A percentile compares a stretch with the other conserved stretches of the same genome.
phyloP scores from a whole-genome alignment of 2,329 filamentous ascomycete species.

The Paraconiothyrium sp. region DNA sequence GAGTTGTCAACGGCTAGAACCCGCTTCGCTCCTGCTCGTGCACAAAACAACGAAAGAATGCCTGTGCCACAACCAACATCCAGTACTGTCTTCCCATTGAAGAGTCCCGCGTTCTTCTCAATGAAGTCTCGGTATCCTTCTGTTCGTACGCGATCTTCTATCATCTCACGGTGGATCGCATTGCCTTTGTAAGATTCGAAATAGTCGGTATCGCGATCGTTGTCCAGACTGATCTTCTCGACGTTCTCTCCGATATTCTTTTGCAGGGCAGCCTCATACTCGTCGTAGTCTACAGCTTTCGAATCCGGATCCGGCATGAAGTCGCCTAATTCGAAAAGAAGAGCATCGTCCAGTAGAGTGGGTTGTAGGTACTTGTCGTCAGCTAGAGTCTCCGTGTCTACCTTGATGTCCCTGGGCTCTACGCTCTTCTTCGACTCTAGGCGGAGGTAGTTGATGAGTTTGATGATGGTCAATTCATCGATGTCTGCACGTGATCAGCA shows the following conservation, averaged over 20 bases:
- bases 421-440: conserved; percentile 50
- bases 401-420: conserved; percentile 56
- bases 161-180: conserved; percentile 96
- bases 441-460: conserved; percentile 60
- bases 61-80: conserved; percentile 87
- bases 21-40: conserved; percentile 83
- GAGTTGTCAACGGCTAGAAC: conserved; percentile 95
- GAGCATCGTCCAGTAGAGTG: conserved; percentile 85
- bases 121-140: conserved; percentile 95
- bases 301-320: conserved; percentile 55
- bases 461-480: conserved; percentile 46
- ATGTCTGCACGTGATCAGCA: conserved; percentile 36
- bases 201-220: conserved; percentile 67
- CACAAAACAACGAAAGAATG: conserved; percentile 94
- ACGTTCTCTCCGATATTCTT: conserved; percentile 50
- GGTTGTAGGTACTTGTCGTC: conserved; percentile 85
- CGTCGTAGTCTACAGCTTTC: conserved; percentile 43
- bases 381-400: conserved; percentile 71
- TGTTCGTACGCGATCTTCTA: conserved; percentile 88
- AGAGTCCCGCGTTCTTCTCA: conserved; percentile 88
- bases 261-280: conserved; percentile 51
- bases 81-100: conserved; percentile 84
- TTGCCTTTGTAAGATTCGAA: conserved; percentile 68
- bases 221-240: conserved; percentile 39
- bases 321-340: conserved; percentile 89